Base-by-base conservation (phyloP, 1,139 yeast genomes). In the Saccharomycopsis hybrid region DNA sequence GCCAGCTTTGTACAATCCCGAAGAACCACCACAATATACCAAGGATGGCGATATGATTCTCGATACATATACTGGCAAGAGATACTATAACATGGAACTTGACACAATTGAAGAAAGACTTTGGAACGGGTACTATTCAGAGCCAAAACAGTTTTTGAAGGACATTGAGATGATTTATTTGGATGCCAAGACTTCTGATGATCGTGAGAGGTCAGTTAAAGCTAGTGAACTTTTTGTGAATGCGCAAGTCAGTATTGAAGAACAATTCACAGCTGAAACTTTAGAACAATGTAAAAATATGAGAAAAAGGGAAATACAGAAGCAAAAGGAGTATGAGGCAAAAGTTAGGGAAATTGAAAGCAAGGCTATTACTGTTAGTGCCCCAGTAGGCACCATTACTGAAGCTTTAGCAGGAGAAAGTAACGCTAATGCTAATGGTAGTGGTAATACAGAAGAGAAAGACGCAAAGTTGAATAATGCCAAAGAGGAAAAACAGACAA, bases 151-250 rank as follows among this genome's bases (percentile, higher is more conserved):
- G 63, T 90, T 86, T 62, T 67, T 90, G 58, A 79, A 76, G 58
- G 98, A 94, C 62, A 76, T 94, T 47, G 87, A 82, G 62, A 75
- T 85, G 78, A 90, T 94, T 44, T 83, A 87, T 44, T 74, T 75
- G 44, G 99, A 94, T 67, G 77, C 95, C 0, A 72, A 76, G 32
- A 79, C 82, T 0, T 68, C 76, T 5, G 89, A 87, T 1, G 97
- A 90, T 57, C 75, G 97, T 46, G 98, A 92, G 55, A 71, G 96
- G 48, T 71, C 83, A 11, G 74, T 90, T 52, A 89, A 86, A 63
- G 96, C 97, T 0, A 86, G 92, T 54, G 98, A 94, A 65, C 89
- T 94, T 97, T 76, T 80, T 62, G 95, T 97, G 8, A 90, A 92
- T 68, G 96, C 96, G 0, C 96, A 89, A 65, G 95, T 94, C 62